Percentiles rank a stretch among this genome's conserved stretches.
These are phyloP conservation scores for Stylonectria norvegica DNA, from an alignment of 2,329 filamentous ascomycete genomes.

Conservation along the genomic window DNA sequence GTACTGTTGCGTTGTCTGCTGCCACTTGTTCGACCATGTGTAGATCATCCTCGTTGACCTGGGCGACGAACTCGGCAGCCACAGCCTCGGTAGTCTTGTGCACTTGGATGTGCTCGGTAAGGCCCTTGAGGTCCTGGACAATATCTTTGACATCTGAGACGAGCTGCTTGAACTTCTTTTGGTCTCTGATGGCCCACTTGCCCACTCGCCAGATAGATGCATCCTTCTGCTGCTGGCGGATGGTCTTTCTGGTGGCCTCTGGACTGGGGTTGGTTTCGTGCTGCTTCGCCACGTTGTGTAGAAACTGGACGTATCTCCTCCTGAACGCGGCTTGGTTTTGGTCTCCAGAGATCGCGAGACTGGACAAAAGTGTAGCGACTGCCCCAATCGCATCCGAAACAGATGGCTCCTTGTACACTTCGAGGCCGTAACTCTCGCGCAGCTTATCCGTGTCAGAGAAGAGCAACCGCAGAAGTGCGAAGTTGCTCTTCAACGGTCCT, in stretches of 20 bases:
- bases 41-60: conserved; percentile 1
- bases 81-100: background rate
- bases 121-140: background rate
- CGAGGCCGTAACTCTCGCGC: conserved; percentile 1
- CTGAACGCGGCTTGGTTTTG: no score
- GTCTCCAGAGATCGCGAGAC: no score
- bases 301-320: no score
- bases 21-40: conserved; percentile 1
- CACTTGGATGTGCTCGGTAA: conserved; percentile 1
- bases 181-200: conserved; percentile 5
- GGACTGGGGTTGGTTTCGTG: background rate
- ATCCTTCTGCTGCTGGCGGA: background rate
- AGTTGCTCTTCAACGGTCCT: background rate
- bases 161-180: conserved; percentile 2
- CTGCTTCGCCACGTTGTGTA: no score
- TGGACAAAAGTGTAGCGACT: no score
- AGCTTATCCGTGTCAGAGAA: conserved; percentile 5
- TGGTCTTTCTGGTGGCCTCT: background rate
- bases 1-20: background rate
- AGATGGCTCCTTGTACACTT: no score
- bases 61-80: background rate
- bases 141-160: conserved; percentile 1
- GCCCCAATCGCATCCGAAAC: no score
- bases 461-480: no score
- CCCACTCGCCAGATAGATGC: conserved; percentile 1